phyloP scores from a whole-genome alignment of 2,329 filamentous ascomycete species.

The Penicillium sp. region DNA sequence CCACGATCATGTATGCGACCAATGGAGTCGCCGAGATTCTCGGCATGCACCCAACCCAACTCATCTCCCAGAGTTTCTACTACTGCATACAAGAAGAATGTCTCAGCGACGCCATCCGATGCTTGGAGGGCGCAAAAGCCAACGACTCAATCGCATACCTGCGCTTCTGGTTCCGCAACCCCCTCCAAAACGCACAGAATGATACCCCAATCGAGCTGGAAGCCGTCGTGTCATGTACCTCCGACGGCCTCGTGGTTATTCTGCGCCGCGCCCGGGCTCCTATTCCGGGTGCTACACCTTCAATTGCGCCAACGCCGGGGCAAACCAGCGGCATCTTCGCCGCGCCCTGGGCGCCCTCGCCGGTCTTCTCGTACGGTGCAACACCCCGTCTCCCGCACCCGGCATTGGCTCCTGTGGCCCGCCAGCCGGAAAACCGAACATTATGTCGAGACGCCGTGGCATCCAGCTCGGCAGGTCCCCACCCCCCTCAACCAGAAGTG shows the following conservation, averaged over 20 bases:
- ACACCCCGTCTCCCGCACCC: neutral
- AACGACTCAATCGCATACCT: constrained; percentile 91
- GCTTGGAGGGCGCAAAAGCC: constrained; percentile 80
- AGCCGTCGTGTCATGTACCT: constrained; percentile 88
- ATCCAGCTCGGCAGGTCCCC: constrained; percentile 14
- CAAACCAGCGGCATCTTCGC: constrained; percentile 71
- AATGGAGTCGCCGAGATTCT: constrained; percentile 74
- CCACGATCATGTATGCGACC: constrained; percentile 85
- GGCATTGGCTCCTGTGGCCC: neutral
- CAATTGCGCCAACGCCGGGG: constrained; percentile 42
- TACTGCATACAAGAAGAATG: constrained; percentile 77
- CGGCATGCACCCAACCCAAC: constrained; percentile 67
- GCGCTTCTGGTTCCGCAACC: constrained; percentile 81
- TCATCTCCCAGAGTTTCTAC: constrained; percentile 80
- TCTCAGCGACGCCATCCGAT: constrained; percentile 73
- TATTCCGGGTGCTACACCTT: constrained; percentile 52
- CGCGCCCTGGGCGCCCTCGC: constrained; percentile 74
- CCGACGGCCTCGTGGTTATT: constrained; percentile 82
- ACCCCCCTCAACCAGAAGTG: constrained; percentile 30
- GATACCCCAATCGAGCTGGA: constrained; percentile 66
- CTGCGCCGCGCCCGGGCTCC: constrained; percentile 72
- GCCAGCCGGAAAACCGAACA: neutral
- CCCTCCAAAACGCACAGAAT: constrained; percentile 53
- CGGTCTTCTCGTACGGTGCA: constrained; percentile 48
- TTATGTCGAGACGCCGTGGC: neutral